Evolutionary conservation across 129 eudicot genomes (phyloP), one percentile per base, ranked within the genome.

Genomic region (Arctium lappa): DNA sequence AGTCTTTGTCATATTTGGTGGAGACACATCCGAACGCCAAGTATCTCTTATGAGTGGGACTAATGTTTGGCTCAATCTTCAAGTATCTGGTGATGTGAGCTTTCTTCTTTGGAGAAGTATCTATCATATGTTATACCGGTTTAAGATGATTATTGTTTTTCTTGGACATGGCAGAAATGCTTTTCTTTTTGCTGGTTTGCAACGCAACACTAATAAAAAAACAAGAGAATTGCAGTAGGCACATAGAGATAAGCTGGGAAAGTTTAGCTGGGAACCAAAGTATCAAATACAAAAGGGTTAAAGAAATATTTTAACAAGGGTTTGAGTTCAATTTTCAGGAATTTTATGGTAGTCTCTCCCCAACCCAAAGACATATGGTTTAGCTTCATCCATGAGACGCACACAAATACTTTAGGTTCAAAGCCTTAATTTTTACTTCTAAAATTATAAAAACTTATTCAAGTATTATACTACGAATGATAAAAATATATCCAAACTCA

Each of bases 21-120:
- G 98, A 65, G 95, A 90, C 87, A 90, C 98, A 33, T 94, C 98
- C 18, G 98, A 94, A 77, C 91, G 98, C 56, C 98, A 94, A 86
- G 98, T 94, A 74, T 94, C 98, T 66, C 97, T 94, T 50, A 94
- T 94, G 98, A 94, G 98, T 75, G 98, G 98, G 77, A 94, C 98
- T 31, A 94, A 94, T 80, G 97, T 94, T 79, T 94, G 97, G 98
- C 92, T 94, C 79, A 94, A 94, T 85, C 88, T 94, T 79, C 94
- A 86, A 84, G 92, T 91, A 65, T 91, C 85, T 22, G 88, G 84
- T 74, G 98, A 94, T 92, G 98, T 94, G 86, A 87, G 97, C 75
- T 53, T 77, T 76, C 81, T 81, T 74, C 29, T 16, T 42, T 42
- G 13, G 70, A 29, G 31, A 29, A 72, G 12, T 80, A 16, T 70